A percentile compares a stretch with the other conserved stretches of the same genome.
Conservation (phyloP, 352 stramenopile species). For the Phytopythium litorale region DNA sequence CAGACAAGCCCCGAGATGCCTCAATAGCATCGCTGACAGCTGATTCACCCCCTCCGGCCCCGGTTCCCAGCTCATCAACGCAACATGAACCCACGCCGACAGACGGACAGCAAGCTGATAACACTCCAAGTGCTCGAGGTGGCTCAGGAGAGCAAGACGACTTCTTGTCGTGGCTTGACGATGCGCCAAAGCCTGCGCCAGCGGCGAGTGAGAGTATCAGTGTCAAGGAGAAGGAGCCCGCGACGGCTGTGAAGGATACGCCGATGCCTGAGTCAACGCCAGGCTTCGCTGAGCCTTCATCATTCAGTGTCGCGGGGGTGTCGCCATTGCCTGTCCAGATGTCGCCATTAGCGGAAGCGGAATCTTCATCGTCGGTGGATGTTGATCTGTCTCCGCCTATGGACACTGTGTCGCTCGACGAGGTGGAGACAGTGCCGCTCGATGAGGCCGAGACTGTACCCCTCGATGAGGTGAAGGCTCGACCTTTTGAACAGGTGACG, state of each 20-base stretch:
- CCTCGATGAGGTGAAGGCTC: background rate
- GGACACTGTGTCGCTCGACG: background rate
- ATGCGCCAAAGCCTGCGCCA: constrained; percentile 11
- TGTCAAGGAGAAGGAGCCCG: background rate
- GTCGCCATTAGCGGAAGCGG: no score
- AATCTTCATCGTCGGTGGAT: background rate
- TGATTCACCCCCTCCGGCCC: background rate
- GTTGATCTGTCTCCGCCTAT: background rate
- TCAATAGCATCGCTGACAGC: constrained; percentile 1
- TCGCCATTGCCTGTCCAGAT: background rate
- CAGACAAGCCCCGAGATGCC: background rate
- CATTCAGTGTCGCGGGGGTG: background rate
- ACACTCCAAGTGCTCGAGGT: background rate
- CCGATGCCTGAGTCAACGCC: background rate
- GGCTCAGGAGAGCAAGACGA: constrained; percentile 40
- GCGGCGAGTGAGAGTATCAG: background rate
- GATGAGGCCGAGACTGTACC: background rate
- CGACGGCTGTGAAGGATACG: background rate
- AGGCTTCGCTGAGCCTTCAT: background rate
- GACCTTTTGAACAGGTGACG: background rate
- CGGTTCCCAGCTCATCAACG: background rate
- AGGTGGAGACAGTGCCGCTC: background rate
- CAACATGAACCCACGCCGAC: background rate
- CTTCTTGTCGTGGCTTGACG: constrained; percentile 82
- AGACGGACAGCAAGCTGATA: background rate